Base-by-base conservation (phyloP, 2,329 filamentous ascomycete genomes). In the Pseudogymnoascus sp. region DNA sequence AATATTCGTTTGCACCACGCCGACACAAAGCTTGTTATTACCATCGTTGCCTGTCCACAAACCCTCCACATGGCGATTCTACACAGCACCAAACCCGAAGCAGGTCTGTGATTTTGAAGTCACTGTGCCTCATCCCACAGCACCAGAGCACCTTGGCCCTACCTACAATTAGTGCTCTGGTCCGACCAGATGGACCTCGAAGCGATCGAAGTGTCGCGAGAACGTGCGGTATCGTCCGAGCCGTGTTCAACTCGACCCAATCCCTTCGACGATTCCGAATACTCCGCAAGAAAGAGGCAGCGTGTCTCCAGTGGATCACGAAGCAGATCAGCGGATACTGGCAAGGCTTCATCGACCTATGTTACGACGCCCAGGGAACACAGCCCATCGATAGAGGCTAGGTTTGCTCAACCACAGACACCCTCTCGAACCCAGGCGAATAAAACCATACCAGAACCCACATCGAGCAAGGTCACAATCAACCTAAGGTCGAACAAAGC, bases 161-260 rank as follows among this genome's bases (percentile, higher is more conserved):
- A 10, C 41, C 82, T 82, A 79, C 79, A 81, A 76, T 76, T 74
- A 71, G 73, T 75, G 70, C 74, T 76, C 69, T 74, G 68, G 68
- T 73, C 75, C 65, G 72, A 74, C 69, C 78, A 81, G 71, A 72
- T 72, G 70, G 70, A 71, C 65, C 64, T 63, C 64, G 65, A 68
- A 62, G 39, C 66, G 60, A 61, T 61, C 63, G 67, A 71, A 64
- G 63, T 66, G 73, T 74, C 75, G 71, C 77, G 74, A 77, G 79
- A 82, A 74, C 79, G 80, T 73, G 79, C 80, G 69, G 76, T 77
- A 73, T 85, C 82, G 68, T 80, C 80, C 72, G 83, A 86, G 75
- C 79, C 81, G 71, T 78, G 78, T 71, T 81, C 82, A 67, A 82
- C 79, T 66, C 79, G 83, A 63, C 81, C 81, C 58, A 85, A 86